Base-by-base conservation (phyloP, 768 basidiomycete genomes). In the Tylopilus subfusipes region DNA sequence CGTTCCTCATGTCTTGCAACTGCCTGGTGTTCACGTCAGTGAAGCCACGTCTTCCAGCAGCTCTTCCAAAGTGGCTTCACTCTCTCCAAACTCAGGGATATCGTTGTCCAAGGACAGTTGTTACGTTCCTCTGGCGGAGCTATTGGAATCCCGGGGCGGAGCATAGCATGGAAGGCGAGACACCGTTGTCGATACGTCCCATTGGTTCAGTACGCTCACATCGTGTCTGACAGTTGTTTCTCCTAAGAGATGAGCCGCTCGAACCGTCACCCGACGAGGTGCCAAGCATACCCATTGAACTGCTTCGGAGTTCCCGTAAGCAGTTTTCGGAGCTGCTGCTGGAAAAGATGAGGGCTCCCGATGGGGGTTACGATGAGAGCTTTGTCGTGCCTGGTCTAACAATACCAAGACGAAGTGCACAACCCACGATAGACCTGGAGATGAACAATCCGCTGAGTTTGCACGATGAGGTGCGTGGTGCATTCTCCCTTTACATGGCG, bases 401-500 rank as follows among this genome's bases (percentile, higher is more conserved):
- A 34, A 65, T 65, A 45, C 72, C 74, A 22, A 70, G 68, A 49
- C 61, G 63, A 46, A 64, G 64, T 53, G 61, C 67, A 12, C 68
- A 60, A 29, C 52, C 64, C 4, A 40, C 65, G 31, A 72, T 68
- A 43, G 79, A 86, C 65, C 73, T 90, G 56, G 83, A 87, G 57
- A 77, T 74, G 57, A 90, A 90, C 68, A 93, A 93, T 69, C 92
- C 90, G 11, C 73, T 93, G 38, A 91, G 88, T 68, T 72, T 91
- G 55, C 84, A 93, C 61, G 79, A 85, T 52, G 83, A 90, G 77
- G 87, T 88, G 52, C 44, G 73, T 34, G 16, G 11, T 21, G 7
- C 21, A 22, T 29, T 39, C 11, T 5, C 38, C 25, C 34, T 40
- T 24, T 34, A 25, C 4, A 4, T 21, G 25, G 38, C 16, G 2